Conservation (phyloP, 305 asterid genomes). For the Solanum chacoense region DNA sequence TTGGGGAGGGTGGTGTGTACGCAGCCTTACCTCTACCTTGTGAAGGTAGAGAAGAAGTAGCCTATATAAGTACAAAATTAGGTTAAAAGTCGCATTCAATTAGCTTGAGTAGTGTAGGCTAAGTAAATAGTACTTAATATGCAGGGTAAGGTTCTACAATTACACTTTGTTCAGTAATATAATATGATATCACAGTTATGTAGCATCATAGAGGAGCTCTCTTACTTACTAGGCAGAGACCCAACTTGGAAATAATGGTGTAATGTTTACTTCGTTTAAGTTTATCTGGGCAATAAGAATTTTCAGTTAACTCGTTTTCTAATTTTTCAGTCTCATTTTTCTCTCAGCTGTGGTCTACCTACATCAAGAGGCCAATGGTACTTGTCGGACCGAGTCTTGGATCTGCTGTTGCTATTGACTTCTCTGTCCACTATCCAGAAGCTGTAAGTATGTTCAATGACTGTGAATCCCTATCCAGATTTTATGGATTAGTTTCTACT, state of each 20-base stretch:
- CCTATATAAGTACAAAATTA: background rate
- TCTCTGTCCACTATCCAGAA: constrained; percentile 76
- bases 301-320: background rate
- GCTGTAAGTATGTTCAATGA: constrained; percentile 39
- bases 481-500: background rate
- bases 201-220: background rate
- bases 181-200: background rate
- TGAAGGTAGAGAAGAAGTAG: background rate
- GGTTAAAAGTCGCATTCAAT: background rate
- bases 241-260: background rate
- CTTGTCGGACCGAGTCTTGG: constrained; percentile 97
- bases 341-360: constrained; percentile 65
- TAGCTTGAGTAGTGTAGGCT: background rate
- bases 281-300: background rate
- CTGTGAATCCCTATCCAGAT: background rate
- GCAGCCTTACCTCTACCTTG: background rate
- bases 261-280: background rate
- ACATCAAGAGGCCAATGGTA: constrained; percentile 70
- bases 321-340: background rate
- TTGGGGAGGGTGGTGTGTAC: background rate
- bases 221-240: background rate
- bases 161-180: background rate
- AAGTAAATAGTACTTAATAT: background rate
- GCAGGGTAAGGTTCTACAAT: background rate
- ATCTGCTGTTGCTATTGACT: constrained; percentile 81